Conservation (phyloP, 306 rosid species). For the Senna tora region DNA sequence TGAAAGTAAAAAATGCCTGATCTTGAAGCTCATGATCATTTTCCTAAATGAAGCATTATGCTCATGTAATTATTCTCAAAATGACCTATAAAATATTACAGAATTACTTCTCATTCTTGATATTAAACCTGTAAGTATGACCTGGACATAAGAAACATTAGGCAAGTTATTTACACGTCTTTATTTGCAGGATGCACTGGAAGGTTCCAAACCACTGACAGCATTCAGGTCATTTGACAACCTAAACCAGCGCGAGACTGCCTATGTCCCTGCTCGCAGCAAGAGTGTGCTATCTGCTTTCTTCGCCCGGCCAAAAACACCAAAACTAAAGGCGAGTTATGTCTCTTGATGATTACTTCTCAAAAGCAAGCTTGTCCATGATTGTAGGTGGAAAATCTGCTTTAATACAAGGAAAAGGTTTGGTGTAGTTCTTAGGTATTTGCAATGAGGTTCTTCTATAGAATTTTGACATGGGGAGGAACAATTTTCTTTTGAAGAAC, state of each 20-base stretch:
- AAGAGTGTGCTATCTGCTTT: conserved; percentile 83
- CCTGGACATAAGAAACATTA: neutral
- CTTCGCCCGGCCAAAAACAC: conserved; percentile 69
- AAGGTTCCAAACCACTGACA: conserved; percentile 60
- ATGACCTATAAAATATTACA: neutral
- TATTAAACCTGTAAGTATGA: neutral
- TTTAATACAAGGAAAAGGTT: neutral
- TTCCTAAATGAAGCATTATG: neutral
- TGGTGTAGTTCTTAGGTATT: neutral
- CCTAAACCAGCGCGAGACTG: conserved; percentile 50
- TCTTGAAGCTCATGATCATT: conserved; percentile 12
- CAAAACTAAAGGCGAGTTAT: conserved; percentile 58
- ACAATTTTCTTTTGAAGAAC: too few species aligned
- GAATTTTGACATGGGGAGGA: neutral
- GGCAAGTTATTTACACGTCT: conserved; percentile 13
- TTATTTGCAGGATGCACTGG: conserved; percentile 61
- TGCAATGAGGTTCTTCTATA: neutral
- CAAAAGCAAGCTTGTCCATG: conserved; percentile 30
- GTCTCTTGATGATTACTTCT: conserved; percentile 53
- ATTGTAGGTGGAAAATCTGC: conserved; percentile 15
- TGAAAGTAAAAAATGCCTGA: too few species aligned
- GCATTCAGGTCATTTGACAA: conserved; percentile 69
- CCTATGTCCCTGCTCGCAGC: conserved; percentile 68
- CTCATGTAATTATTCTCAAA: neutral
- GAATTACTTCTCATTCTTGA: neutral